These are phyloP conservation scores for Flaveria floridana DNA, from an alignment of 140 eudicot species.

Conservation along the genomic window DNA sequence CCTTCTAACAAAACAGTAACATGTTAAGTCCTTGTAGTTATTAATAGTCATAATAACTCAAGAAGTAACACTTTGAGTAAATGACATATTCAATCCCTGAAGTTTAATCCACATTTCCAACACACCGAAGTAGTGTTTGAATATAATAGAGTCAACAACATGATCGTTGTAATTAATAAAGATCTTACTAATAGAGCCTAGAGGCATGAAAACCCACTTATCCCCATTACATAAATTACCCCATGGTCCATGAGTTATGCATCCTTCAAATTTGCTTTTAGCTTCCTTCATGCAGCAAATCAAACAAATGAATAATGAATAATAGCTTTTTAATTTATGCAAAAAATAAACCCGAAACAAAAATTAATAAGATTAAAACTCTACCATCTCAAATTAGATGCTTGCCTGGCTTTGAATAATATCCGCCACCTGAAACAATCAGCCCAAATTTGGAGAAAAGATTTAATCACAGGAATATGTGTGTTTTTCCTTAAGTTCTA, in stretches of 20 bases:
- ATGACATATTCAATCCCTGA: too few species aligned
- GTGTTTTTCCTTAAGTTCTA: too few species aligned
- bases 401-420: not conserved
- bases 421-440: not conserved
- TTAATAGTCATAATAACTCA: too few species aligned
- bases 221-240: not conserved
- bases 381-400: constrained; percentile 3
- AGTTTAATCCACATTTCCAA: too few species aligned
- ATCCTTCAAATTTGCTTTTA: not conserved
- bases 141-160: not conserved
- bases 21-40: too few species aligned
- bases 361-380: not conserved
- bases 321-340: too few species aligned
- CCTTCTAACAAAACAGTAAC: too few species aligned
- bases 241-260: not conserved
- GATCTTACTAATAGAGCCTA: constrained; percentile 18
- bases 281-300: not conserved
- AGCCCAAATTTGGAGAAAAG: not conserved
- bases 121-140: not conserved
- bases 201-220: not conserved
- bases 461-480: not conserved
- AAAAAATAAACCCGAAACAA: not conserved
- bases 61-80: too few species aligned
- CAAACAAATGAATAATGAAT: not conserved
- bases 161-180: not conserved